phyloP scores from a whole-genome alignment of 1,284 basidiomycete species.

The Athelia psychrophila region DNA sequence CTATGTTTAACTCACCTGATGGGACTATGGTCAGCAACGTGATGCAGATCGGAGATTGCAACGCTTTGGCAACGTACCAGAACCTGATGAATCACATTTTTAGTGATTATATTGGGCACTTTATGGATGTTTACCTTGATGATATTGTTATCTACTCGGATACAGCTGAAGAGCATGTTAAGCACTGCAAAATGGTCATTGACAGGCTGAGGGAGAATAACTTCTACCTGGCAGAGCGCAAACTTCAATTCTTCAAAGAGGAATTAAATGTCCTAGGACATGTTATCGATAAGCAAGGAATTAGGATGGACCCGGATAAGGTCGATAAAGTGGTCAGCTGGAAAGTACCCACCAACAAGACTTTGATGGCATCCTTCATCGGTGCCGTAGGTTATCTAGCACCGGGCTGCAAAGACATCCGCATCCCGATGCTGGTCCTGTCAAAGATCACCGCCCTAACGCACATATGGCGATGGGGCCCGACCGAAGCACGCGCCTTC shows the following conservation, averaged over 20 bases:
- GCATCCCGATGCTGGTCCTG: slow-evolving; percentile 19
- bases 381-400: slow-evolving; percentile 23
- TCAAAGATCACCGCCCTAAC: slow-evolving; percentile 9
- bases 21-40: slow-evolving; percentile 34
- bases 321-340: neutral
- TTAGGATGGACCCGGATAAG: neutral
- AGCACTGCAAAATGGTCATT: neutral
- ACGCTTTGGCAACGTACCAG: slow-evolving; percentile 32
- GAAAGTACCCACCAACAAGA: neutral
- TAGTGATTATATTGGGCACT: neutral
- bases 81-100: slow-evolving; percentile 31
- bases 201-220: slow-evolving; percentile 1
- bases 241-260: neutral
- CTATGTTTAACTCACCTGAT: slow-evolving; percentile 27
- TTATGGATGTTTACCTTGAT: neutral
- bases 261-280: neutral
- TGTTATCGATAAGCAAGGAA: neutral
- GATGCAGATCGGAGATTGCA: slow-evolving; percentile 35
- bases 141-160: neutral
- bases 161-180: neutral
- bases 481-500: slow-evolving; percentile 24
- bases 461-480: slow-evolving; percentile 16
- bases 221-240: neutral
- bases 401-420: slow-evolving; percentile 11
- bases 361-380: slow-evolving; percentile 17